Evolutionary conservation across 768 basidiomycete species (phyloP).

Genomic region (Bullera alba): DNA sequence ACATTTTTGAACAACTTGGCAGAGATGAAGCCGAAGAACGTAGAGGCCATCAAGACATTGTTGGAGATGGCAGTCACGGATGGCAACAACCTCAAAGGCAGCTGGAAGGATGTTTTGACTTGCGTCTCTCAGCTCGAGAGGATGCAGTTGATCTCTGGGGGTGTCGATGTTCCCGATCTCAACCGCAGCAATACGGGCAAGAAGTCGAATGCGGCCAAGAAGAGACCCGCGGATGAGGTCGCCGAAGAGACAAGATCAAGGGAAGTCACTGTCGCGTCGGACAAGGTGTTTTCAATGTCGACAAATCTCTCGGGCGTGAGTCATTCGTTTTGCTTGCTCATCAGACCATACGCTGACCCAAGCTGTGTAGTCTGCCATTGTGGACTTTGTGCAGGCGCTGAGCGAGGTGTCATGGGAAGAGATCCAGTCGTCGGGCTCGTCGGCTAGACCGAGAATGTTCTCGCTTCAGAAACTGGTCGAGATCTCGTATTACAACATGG

Average conservation of each 20-base stretch:
- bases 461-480: constrained; percentile 97
- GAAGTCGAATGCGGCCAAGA: constrained; percentile 8
- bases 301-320: constrained; percentile 89
- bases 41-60: constrained; percentile 95
- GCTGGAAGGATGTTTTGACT: constrained; percentile 91
- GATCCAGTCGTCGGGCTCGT: constrained; percentile 91
- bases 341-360: background rate
- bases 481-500: constrained; percentile 99
- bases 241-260: constrained; percentile 95
- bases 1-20: constrained; percentile 95
- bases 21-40: constrained; percentile 99
- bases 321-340: constrained; percentile 8
- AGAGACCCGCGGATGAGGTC: constrained; percentile 67
- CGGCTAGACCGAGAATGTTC: constrained; percentile 89
- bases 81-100: constrained; percentile 89
- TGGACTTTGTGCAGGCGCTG: constrained; percentile 91
- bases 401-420: constrained; percentile 99
- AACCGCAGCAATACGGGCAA: constrained; percentile 53
- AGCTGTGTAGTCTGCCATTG: constrained; percentile 72
- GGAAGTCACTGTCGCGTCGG: constrained; percentile 95
- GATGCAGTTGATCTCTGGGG: constrained; percentile 93
- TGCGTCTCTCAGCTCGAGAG: constrained; percentile 98
- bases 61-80: constrained; percentile 93
- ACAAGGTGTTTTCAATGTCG: constrained; percentile 97
- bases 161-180: constrained; percentile 72